Evolutionary conservation across 1,139 yeast species (phyloP).

Genomic region (Debaryomyces fabryi): DNA sequence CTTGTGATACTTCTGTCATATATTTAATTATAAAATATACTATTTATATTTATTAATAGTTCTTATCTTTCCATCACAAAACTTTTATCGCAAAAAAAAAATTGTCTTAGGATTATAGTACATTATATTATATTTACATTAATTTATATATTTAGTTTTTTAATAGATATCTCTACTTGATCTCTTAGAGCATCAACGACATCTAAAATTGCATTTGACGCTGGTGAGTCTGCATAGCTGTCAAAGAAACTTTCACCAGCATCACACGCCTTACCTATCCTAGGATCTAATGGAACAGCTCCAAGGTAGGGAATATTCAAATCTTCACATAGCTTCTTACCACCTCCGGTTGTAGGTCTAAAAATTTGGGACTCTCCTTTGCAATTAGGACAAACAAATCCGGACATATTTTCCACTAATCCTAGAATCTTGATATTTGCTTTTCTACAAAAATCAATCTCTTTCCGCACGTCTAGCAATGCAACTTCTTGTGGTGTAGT

Average conservation of each 20-base stretch:
- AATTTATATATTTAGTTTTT: slow-evolving; percentile 19
- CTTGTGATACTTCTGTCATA: background rate
- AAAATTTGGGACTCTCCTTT: slow-evolving; percentile 89
- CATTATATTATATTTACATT: slow-evolving; percentile 6
- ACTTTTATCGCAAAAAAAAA: slow-evolving; percentile 1
- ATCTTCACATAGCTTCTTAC: slow-evolving; percentile 79
- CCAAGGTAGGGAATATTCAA: slow-evolving; percentile 79
- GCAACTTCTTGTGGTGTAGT: slow-evolving; percentile 99
- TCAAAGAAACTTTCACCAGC: slow-evolving; percentile 86
- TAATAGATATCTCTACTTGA: slow-evolving; percentile 34
- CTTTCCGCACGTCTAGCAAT: slow-evolving; percentile 89
- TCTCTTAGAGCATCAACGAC: slow-evolving; percentile 72
- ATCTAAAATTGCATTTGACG: slow-evolving; percentile 80
- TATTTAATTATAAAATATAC: background rate
- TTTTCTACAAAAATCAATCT: slow-evolving; percentile 90
- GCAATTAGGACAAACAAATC: slow-evolving; percentile 96
- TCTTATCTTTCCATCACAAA: background rate
- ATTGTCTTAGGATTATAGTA: background rate
- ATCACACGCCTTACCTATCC: slow-evolving; percentile 90
- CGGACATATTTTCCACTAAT: slow-evolving; percentile 96
- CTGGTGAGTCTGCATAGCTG: slow-evolving; percentile 87
- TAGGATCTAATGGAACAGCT: slow-evolving; percentile 91
- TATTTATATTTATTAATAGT: background rate
- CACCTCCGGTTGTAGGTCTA: slow-evolving; percentile 97
- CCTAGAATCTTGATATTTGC: slow-evolving; percentile 88